Base-by-base conservation (phyloP, 176 grass and related monocot genomes). In the Calamus simplicifolius region DNA sequence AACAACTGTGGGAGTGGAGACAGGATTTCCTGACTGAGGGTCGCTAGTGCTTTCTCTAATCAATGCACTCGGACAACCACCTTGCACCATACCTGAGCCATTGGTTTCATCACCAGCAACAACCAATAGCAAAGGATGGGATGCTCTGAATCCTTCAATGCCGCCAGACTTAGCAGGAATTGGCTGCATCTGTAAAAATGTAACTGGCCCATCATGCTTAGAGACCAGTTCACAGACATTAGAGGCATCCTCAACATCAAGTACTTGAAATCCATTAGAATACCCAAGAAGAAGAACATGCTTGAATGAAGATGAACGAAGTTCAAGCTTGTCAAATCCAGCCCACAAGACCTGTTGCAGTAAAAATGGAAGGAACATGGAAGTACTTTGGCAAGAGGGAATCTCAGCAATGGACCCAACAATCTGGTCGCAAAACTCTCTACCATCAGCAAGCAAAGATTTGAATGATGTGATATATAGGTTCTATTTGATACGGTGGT, bases 101-200 rank as follows among this genome's bases (percentile, higher is more conserved):
- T 99, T 99, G 61, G 94, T 93, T 59, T 99, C 94, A 14, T 99
- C 94, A 38, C 94, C 88, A 66, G 94, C 85, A 76, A 99, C 88
- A 81, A 93, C 85, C 49, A 99, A 70, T 72, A 99, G 94, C 76
- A 99, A 81, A 43, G 94, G 94, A 86, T 99, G 94, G 4, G 88
- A 99, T 73, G 81, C 78, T 66, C 72, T 83, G 23, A 99, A 93
- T 77, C 94, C 88, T 71, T 99, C 88, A 27, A 17, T 70, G 17
- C 67, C 73, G n/a, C 80, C 81, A 81, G 77, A 80, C 51, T 70
- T 52, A 19, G 75, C 49, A 25, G 88, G 94, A 27, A 63, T 85
- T 59, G 94, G 88, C 64, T 99, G 88, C 88, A 99, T 99, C 81
- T 99, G 88, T 83, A 99, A 79, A 73, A 98, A 99, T 4, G 88